Conservation (phyloP, 1,284 basidiomycete genomes). For the Phlebopus sp. region DNA sequence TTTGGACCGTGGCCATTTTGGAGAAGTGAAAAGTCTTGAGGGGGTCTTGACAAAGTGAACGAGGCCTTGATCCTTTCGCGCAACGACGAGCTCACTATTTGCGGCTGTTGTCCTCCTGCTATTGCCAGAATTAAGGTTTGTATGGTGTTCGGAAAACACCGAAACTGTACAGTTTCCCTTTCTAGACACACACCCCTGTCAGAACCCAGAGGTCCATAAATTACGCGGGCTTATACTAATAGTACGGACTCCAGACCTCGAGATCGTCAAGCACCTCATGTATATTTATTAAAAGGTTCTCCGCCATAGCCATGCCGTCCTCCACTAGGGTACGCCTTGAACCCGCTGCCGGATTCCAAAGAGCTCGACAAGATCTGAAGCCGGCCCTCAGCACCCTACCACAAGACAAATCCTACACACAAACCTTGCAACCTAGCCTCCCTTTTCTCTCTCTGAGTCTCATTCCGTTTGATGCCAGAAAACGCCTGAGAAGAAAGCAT, state of each 20-base stretch:
- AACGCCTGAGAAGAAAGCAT: constrained; percentile 53
- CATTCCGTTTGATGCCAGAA: constrained; percentile 69
- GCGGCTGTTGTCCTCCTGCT: constrained; percentile 15
- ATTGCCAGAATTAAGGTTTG: constrained; percentile 26
- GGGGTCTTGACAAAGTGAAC: constrained; percentile 32
- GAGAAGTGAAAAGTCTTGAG: constrained; percentile 12
- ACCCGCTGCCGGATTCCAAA: constrained; percentile 43
- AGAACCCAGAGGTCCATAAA: neutral
- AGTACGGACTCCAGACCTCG: too few species aligned
- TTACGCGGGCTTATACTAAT: neutral
- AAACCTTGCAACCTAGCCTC: constrained; percentile 73
- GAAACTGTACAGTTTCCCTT: constrained; percentile 30
- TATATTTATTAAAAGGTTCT: neutral
- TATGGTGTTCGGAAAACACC: constrained; percentile 19
- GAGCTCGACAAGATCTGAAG: constrained; percentile 50
- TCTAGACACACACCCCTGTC: neutral
- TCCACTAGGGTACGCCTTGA: neutral
- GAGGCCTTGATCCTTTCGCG: constrained; percentile 9
- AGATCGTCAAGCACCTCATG: neutral
- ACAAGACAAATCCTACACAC: constrained; percentile 13
- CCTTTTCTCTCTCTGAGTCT: constrained; percentile 67
- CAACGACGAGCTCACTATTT: constrained; percentile 27
- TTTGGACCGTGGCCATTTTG: constrained; percentile 62
- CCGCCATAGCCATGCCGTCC: neutral
- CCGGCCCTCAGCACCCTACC: neutral